phyloP scores from a whole-genome alignment of 1,284 basidiomycete species.

The Melampsora medusae region DNA sequence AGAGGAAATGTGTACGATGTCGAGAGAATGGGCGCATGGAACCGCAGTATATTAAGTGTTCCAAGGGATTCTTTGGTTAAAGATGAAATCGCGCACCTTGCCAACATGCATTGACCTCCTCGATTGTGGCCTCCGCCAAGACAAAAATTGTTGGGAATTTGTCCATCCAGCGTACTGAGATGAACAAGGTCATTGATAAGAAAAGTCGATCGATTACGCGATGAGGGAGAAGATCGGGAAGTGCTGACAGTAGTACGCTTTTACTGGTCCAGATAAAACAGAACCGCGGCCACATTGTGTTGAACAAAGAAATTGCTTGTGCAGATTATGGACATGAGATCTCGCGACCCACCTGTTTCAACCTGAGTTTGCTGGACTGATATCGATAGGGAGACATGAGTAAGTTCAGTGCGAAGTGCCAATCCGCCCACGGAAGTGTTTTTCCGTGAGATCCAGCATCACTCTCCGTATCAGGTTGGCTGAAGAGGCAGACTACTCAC shows the following conservation, averaged over 20 bases:
- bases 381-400: neutral
- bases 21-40: neutral
- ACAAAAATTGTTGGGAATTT: conserved; percentile 74
- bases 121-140: conserved; percentile 70
- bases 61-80: neutral
- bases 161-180: conserved; percentile 55
- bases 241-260: conserved; percentile 38
- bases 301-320: neutral
- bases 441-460: neutral
- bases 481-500: conserved; percentile 10
- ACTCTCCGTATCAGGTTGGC: neutral
- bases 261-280: conserved; percentile 13
- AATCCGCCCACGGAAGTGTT: neutral
- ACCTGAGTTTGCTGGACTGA: conserved; percentile 42
- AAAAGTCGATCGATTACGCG: neutral
- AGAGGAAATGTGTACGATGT: neutral
- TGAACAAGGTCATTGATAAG: neutral
- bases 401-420: neutral
- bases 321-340: neutral
- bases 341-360: conserved; percentile 20
- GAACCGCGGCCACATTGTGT: neutral
- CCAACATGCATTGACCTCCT: conserved; percentile 83
- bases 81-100: conserved; percentile 52
- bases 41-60: no score
- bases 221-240: neutral